A percentile compares a stretch with the other conserved stretches of the same genome.
Conservation (phyloP, 306 rosid species). For the Begonia masoniana region DNA sequence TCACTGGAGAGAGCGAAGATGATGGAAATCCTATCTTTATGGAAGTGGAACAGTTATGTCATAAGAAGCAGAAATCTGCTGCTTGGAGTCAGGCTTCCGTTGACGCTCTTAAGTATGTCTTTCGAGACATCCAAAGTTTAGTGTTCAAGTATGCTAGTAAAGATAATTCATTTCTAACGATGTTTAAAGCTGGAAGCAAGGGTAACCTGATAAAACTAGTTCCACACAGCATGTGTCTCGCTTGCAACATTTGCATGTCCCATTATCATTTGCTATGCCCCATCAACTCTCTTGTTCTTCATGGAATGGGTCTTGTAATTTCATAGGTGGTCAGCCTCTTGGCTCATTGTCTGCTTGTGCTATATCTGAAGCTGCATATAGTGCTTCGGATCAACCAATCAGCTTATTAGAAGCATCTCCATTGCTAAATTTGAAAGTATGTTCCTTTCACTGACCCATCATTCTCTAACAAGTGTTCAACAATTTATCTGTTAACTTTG, state of each 20-base stretch:
- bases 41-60: conserved; percentile 32
- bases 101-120: conserved; percentile 73
- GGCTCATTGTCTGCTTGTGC: conserved; percentile 94
- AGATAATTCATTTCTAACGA: conserved; percentile 51
- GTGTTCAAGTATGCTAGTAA: conserved; percentile 43
- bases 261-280: conserved; percentile 62
- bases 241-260: conserved; percentile 73
- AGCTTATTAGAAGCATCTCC: conserved; percentile 92
- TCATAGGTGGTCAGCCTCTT: conserved; percentile 58
- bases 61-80: conserved; percentile 63
- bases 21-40: conserved; percentile 18
- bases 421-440: conserved; percentile 66
- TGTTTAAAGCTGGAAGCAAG: conserved; percentile 96
- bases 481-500: background rate
- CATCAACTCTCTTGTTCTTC: conserved; percentile 60
- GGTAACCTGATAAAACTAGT: conserved; percentile 73
- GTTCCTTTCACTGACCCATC: conserved; percentile 2
- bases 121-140: conserved; percentile 61
- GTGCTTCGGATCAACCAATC: conserved; percentile 92
- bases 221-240: conserved; percentile 90
- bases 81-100: conserved; percentile 64
- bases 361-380: conserved; percentile 90
- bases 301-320: conserved; percentile 37
- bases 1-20: conserved; percentile 35
- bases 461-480: background rate